These are phyloP conservation scores for maize (Zea mays) DNA, from an alignment of 176 grass and related monocot species.

Conservation along the genomic window DNA sequence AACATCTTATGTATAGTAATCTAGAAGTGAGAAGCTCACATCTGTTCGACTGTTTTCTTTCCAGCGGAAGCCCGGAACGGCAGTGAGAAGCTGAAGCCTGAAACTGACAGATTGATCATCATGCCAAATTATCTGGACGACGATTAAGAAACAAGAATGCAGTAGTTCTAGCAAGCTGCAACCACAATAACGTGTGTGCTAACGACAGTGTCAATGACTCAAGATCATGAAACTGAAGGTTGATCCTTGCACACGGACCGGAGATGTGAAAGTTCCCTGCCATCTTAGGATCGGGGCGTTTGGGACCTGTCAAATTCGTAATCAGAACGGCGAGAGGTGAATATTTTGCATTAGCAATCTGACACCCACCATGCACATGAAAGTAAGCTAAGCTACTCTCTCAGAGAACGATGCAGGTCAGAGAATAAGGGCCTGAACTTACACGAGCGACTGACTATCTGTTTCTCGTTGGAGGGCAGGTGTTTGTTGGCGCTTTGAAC, in stretches of 20 bases:
- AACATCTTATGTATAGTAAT: no score
- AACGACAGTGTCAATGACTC: background rate
- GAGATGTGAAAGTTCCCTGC: constrained; percentile 19
- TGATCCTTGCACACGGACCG: background rate
- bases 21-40: no score
- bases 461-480: no score
- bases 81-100: no score
- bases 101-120: background rate
- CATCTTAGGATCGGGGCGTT: constrained; percentile 13
- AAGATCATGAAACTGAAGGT: background rate
- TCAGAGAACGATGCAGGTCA: background rate
- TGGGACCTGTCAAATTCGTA: constrained; percentile 5
- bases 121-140: background rate
- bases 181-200: background rate
- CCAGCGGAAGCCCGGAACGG: no score
- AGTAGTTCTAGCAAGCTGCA: background rate
- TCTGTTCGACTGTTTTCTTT: no score
- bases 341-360: background rate
- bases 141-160: background rate
- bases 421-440: background rate
- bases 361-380: background rate
- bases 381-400: background rate
- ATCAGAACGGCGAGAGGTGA: background rate
- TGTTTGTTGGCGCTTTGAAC: no score
- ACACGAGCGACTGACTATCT: background rate